These are phyloP conservation scores for Xylariaceae sp. DNA, from an alignment of 2,329 filamentous ascomycete genomes.

Conservation along the genomic window DNA sequence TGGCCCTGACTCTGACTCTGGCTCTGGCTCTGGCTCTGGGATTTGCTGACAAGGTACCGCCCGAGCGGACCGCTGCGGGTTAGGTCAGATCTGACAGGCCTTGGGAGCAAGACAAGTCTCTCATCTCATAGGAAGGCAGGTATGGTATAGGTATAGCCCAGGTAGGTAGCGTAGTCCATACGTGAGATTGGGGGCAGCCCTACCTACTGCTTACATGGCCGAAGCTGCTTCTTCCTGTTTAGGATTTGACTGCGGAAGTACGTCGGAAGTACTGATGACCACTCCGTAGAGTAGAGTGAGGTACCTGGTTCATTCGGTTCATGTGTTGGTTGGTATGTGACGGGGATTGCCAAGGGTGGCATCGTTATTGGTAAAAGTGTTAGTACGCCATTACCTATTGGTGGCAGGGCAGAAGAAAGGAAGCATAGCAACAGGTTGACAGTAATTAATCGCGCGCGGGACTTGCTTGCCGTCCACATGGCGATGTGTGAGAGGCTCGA, in stretches of 20 bases:
- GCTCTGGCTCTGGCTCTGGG: background rate
- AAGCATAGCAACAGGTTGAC: background rate
- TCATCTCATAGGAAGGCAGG: background rate
- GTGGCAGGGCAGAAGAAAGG: too few relatives aligned
- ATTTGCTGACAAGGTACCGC: slow-evolving; percentile 16
- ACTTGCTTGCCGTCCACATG: slow-evolving; percentile 27
- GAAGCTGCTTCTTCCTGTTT: background rate
- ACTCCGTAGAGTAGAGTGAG: too few relatives aligned
- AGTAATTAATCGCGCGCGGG: slow-evolving; percentile 17
- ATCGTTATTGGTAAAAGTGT: slow-evolving; percentile 8
- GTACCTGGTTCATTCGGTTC: background rate
- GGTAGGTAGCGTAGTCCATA: too few relatives aligned
- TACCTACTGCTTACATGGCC: background rate
- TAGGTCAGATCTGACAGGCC: slow-evolving; percentile 15
- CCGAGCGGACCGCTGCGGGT: slow-evolving; percentile 17
- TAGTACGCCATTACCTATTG: background rate
- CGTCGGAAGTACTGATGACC: too few relatives aligned
- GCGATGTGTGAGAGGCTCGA: slow-evolving; percentile 31
- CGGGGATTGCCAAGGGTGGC: slow-evolving; percentile 3
- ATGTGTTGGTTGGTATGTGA: slow-evolving; percentile 4
- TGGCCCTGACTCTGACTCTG: too few relatives aligned
- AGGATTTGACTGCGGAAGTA: background rate
- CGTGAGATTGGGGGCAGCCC: too few relatives aligned
- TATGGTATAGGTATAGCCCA: background rate
- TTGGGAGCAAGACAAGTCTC: slow-evolving; percentile 1